Percentiles rank a stretch among this genome's conserved stretches.
phyloP scores from a whole-genome alignment of 805 yeast genomes.

The Wickerhamiella spandovensis region DNA sequence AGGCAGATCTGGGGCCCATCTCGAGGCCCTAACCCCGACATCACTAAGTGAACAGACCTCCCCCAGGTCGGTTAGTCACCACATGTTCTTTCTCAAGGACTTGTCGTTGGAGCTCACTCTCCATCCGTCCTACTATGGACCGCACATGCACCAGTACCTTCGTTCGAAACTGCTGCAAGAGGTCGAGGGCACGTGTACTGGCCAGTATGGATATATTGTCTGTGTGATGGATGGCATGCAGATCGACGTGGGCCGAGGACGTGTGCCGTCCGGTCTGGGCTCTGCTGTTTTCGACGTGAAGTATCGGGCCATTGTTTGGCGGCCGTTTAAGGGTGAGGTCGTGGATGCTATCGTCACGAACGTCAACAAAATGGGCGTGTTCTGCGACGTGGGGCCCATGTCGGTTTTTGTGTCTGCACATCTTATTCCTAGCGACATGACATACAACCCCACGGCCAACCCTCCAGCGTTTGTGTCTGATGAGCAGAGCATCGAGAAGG shows the following conservation, averaged over 20 bases:
- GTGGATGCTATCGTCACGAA: constrained; percentile 93
- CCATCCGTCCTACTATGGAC: constrained; percentile 96
- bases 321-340: constrained; percentile 97
- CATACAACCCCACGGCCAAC: constrained; percentile 85
- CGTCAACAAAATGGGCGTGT: constrained; percentile 90
- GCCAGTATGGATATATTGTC: constrained; percentile 94
- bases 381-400: constrained; percentile 96
- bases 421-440: constrained; percentile 86
- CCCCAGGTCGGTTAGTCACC: neutral
- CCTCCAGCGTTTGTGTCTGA: constrained; percentile 97
- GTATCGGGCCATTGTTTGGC: constrained; percentile 94
- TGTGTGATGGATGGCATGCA: constrained; percentile 91
- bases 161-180: constrained; percentile 84
- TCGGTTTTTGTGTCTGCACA: constrained; percentile 91
- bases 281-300: constrained; percentile 94
- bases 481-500: constrained; percentile 89
- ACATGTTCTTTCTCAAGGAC: constrained; percentile 45
- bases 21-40: neutral
- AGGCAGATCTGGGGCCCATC: no score
- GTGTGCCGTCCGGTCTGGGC: constrained; percentile 81
- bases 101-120: constrained; percentile 81
- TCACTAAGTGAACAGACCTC: neutral
- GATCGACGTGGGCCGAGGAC: constrained; percentile 90
- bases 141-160: constrained; percentile 89
- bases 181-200: constrained; percentile 97